Evolutionary conservation across 2,329 filamentous ascomycete species (phyloP), one percentile per base, ranked within the genome.

Genomic region (Colletotrichum abscissum): DNA sequence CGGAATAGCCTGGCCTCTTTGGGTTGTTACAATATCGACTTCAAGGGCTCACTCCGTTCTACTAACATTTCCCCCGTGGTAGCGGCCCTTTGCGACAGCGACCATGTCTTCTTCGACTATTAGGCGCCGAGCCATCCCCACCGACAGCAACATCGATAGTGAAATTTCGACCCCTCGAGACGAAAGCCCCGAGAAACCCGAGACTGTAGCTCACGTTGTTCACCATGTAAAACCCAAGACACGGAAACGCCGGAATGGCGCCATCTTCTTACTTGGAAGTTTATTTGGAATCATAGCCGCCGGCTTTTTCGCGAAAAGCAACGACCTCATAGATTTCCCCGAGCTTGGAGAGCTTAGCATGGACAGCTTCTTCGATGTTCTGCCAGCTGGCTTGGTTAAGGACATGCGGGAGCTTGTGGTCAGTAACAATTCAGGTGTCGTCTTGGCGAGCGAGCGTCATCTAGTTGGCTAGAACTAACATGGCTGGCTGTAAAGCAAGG

Each of bases 221-320:
- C 83, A 86, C 68, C 58, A 68, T 30, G 33, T 71, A 8, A 80
- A 78, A 26, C 81, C 84, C 12, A 89, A 88, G 77, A 86, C 85
- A 64, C 89, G 90, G 75, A 97, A 96, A 84, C 90, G 94, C 77
- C 91, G 92, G 75, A 94, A 91, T 82, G 92, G 92, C 2, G 91
- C 97, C 79, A 93, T 98, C 33, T 98, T 99, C 82, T 85, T 92
- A 11, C 87, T 99, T 24, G 97, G 97, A 38, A 94, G 95, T 54
- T 79, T 99, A n/a, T 96, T 97, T 78, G 97, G 97, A 14, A 89
- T 99, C 69, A 85, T 97, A n/a, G 88, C 92, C 2, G 97, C 97
- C 1, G 92, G 95, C 35, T 95, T 98, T 82, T 97, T 99, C 78
- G 96, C 95, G 35, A 93, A 93, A 76, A 94, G 89, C 81, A 97